Base-by-base conservation (phyloP, 345 rosid genomes). In the Hypericum androsaemum region DNA sequence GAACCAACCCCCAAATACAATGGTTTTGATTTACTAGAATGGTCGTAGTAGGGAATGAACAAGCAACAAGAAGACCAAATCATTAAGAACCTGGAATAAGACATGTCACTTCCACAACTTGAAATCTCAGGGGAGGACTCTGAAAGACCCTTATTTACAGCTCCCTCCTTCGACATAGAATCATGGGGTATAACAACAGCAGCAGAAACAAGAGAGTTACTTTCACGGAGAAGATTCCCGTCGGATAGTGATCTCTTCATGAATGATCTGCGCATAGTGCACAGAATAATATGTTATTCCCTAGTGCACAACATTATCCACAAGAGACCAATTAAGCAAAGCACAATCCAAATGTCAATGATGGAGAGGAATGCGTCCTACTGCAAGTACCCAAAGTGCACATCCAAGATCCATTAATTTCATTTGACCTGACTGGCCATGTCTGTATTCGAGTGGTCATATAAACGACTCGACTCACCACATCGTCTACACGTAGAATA, bases 191-290 rank as follows among this genome's bases (percentile, higher is more conserved):
- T 72, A 12, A 51, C 53, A 52, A 64, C 62, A 54, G 71, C 41
- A 43, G 67, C 57, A 54, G 66, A 50, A 8, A 64, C 32, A 22
- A 68, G 61, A 43, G 79, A 41, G 54, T 72, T 81, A 39, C 61
- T 70, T 63, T 78, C 89, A 41, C 63, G 54, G 7, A 64, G 55
- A 52, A 92, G 76, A 67, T 79, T 87, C 48, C 98, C 94, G 52
- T 82, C 96, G 37, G 98, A 92, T 44, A 81, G 55, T 40, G 96
- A 92, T 71, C 95, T 80, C 73, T 78, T 92, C 48, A 88, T 12
- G 48, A 53, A 57, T 43, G 80, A 59, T 76, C 98, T 92, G 42
- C 54, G 64, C 52, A 50, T 41, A 13, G 35, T 43, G 22, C 12
- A 48, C 35, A 54, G 41, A 8, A 51, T 40, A 35, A 43, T n/a